Base-by-base conservation (phyloP, 768 basidiomycete species). In the Sistotremastrum niveocremeum region DNA sequence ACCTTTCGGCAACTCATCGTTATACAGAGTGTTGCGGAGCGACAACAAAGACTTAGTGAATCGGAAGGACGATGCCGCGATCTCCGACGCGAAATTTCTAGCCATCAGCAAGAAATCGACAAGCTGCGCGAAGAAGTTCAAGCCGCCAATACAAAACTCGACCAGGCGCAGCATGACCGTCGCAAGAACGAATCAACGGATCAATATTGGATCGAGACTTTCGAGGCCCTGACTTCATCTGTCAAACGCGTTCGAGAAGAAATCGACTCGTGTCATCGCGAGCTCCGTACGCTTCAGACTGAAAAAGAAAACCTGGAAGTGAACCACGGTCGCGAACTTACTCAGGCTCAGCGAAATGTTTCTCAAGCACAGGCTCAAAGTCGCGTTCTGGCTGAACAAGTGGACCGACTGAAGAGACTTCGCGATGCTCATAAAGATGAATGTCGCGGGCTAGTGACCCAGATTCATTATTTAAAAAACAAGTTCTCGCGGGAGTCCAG, bases 381-480 rank as follows among this genome's bases (percentile, higher is more conserved):
- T 37, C 69, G 76, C 30, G 54, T 83, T 47, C 57, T 86, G 53
- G 78, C 66, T 34, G 83, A 84, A 51, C 77, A 84, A 50, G 61
- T 84, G 42, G 75, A 53, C 10, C 73, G 79, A 55, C 51, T 87
- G 4, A 66, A 68, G 3, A 64, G 66, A 8, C 56, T 86, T 51
- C 79, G 72, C 52, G 53, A 64, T 2, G 79, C 77, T 60, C 87
- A 90, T 58, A 86, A 84, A 51, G 76, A 77, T 51, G 90, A 97
- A 58, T 84, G 84, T 67, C 91, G 90, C 57, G 88, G 89, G 6
- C 67, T 97, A 12, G 79, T 98, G 42, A 76, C 87, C 6, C 89
- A 95, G 60, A 89, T 95, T 48, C 74, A 72, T 37, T 97, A 95
- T 62, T 70, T 98, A 53, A 94, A 98, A 60, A 83, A 84, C 46